Percentiles rank a stretch among this genome's conserved stretches.
Conservation (phyloP, 2,329 filamentous ascomycete genomes). For the Penicillium sp. region DNA sequence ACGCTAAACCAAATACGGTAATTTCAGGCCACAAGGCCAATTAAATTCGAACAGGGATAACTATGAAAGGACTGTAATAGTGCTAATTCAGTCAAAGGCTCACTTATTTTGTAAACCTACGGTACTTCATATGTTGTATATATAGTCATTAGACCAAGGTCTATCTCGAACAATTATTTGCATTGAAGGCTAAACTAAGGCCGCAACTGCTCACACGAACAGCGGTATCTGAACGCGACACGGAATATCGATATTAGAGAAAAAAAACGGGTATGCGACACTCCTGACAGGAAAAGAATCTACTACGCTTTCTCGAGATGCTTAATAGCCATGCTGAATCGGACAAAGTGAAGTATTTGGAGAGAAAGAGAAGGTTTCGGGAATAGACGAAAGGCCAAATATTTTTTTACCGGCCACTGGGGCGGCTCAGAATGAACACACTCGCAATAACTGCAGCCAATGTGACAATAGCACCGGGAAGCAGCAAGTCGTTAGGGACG, state of each 20-base stretch:
- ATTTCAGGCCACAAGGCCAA: constrained; percentile 11
- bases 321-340: neutral
- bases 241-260: constrained; percentile 26
- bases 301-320: constrained; percentile 2
- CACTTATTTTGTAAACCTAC: neutral
- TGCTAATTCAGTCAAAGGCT: neutral
- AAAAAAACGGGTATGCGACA: constrained; percentile 21
- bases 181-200: constrained; percentile 26
- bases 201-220: constrained; percentile 22
- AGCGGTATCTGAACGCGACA: constrained; percentile 27
- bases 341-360: constrained; percentile 6
- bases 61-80: neutral
- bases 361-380: constrained; percentile 7
- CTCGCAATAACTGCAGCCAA: constrained; percentile 89
- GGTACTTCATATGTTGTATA: neutral
- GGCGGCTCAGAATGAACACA: constrained; percentile 82
- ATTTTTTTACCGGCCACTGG: constrained; percentile 48
- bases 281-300: neutral
- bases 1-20: constrained; percentile 20
- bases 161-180: constrained; percentile 22
- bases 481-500: constrained; percentile 87
- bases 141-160: neutral
- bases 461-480: constrained; percentile 93
- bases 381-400: constrained; percentile 5
- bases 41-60: neutral